Evolutionary conservation across 192 early-diverging fungal genomes (phyloP).

Genomic region (Pilaira anomala): DNA sequence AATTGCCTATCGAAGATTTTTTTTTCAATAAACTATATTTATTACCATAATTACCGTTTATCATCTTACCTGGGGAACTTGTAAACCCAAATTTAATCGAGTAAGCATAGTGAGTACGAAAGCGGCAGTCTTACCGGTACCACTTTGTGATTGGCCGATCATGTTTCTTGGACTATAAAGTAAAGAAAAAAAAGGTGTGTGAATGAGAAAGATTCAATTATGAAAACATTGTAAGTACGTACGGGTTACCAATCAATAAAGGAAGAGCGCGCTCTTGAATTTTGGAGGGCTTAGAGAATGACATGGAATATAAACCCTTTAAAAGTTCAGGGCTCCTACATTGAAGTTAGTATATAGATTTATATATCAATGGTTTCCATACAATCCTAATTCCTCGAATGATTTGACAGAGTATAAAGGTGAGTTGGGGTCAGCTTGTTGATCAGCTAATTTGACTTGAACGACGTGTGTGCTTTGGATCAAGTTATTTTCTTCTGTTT

Average conservation of each 20-base stretch:
- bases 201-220: background rate
- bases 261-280: slow-evolving; percentile 96
- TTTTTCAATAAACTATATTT: background rate
- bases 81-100: slow-evolving; percentile 68
- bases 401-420: slow-evolving; percentile 79
- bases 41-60: background rate
- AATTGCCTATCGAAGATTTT: slow-evolving; percentile 53
- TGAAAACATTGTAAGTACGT: slow-evolving; percentile 31
- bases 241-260: slow-evolving; percentile 79
- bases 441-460: slow-evolving; percentile 51
- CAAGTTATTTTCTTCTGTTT: slow-evolving; percentile 19
- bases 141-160: slow-evolving; percentile 98
- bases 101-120: slow-evolving; percentile 92
- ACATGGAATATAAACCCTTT: slow-evolving; percentile 93
- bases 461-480: slow-evolving; percentile 48
- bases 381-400: slow-evolving; percentile 75
- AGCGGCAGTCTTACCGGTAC: slow-evolving; percentile 97
- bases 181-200: slow-evolving; percentile 4
- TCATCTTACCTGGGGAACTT: slow-evolving; percentile 58
- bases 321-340: slow-evolving; percentile 73
- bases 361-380: slow-evolving; percentile 14
- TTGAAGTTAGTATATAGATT: background rate
- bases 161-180: slow-evolving; percentile 80
- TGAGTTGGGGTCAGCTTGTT: slow-evolving; percentile 68
- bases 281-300: slow-evolving; percentile 89